Evolutionary conservation across 176 grass and related monocot species (phyloP).

Genomic region (barley (Hordeum vulgare)): DNA sequence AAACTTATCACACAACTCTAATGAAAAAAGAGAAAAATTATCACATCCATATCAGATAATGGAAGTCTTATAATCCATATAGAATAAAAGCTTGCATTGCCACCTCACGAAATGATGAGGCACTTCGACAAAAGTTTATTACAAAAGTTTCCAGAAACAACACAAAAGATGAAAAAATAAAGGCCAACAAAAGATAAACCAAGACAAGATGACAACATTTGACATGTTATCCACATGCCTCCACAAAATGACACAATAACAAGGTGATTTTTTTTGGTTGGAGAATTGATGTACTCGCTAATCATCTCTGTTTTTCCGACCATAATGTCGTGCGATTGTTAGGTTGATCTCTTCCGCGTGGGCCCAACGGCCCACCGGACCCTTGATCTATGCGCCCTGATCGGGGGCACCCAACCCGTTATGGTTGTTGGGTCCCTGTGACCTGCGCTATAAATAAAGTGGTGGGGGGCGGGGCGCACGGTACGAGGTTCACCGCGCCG

Average conservation of each 20-base stretch:
- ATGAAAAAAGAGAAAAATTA: neutral
- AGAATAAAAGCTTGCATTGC: too few relatives aligned
- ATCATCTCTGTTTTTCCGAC: neutral
- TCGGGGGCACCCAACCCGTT: too few relatives aligned
- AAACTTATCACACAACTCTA: neutral
- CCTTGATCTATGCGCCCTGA: too few relatives aligned
- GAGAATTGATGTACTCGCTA: neutral
- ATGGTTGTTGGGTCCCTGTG: too few relatives aligned
- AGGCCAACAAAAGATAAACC: neutral
- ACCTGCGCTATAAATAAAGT: too few relatives aligned
- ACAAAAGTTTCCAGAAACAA: neutral
- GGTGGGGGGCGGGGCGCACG: too few relatives aligned
- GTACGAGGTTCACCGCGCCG: too few relatives aligned
- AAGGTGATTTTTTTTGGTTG: neutral
- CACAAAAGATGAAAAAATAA: neutral
- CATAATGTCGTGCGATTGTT: neutral
- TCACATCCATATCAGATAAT: too few relatives aligned
- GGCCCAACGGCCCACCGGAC: too few relatives aligned
- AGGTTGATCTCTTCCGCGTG: too few relatives aligned
- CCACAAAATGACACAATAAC: neutral
- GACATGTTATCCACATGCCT: neutral
- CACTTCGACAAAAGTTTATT: neutral
- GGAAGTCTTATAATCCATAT: too few relatives aligned
- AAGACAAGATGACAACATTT: neutral
- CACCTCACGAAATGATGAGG: neutral